phyloP scores from a whole-genome alignment of 2,329 filamentous ascomycete genomes.

The Aureobasidium musti region DNA sequence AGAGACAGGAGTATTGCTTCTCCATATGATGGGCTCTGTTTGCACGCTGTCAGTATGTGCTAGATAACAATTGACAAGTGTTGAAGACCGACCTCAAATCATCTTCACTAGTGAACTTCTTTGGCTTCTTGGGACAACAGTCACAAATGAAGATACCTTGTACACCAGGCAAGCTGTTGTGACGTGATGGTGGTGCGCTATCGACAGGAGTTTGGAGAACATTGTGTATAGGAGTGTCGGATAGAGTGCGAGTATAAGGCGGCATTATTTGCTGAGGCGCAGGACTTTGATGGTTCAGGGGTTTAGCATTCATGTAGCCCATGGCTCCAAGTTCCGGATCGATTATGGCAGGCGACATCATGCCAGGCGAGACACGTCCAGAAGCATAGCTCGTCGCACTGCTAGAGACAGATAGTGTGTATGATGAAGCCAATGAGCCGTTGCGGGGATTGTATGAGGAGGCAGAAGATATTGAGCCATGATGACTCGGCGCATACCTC shows the following conservation, averaged over 20 bases:
- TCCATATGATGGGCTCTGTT: constrained; percentile 82
- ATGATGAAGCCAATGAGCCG: constrained; percentile 64
- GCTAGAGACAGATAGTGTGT: constrained; percentile 59
- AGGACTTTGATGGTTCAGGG: constrained; percentile 46
- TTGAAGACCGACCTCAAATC: constrained; percentile 73
- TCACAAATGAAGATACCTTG: constrained; percentile 74
- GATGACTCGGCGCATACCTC: constrained; percentile 55
- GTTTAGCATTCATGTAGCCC: constrained; percentile 55
- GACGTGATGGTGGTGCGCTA: constrained; percentile 49
- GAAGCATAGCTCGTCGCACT: constrained; percentile 67
- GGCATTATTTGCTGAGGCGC: constrained; percentile 45
- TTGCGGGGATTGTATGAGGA: constrained; percentile 63
- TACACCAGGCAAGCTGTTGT: constrained; percentile 54
- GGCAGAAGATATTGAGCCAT: constrained; percentile 65
- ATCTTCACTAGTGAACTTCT: constrained; percentile 84
- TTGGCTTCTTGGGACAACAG: constrained; percentile 95
- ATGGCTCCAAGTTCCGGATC: constrained; percentile 58
- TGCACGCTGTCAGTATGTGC: constrained; percentile 33
- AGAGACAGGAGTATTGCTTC: constrained; percentile 93
- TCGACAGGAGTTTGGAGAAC: constrained; percentile 52
- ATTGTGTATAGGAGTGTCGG: constrained; percentile 45
- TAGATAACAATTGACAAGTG: too few relatives aligned
- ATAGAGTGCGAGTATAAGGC: constrained; percentile 46
- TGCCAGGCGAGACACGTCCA: constrained; percentile 62
- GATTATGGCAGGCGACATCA: constrained; percentile 57